Evolutionary conservation across 257 asterid genomes (phyloP), one percentile per base, ranked within the genome.

Genomic region (Ballota nigra): DNA sequence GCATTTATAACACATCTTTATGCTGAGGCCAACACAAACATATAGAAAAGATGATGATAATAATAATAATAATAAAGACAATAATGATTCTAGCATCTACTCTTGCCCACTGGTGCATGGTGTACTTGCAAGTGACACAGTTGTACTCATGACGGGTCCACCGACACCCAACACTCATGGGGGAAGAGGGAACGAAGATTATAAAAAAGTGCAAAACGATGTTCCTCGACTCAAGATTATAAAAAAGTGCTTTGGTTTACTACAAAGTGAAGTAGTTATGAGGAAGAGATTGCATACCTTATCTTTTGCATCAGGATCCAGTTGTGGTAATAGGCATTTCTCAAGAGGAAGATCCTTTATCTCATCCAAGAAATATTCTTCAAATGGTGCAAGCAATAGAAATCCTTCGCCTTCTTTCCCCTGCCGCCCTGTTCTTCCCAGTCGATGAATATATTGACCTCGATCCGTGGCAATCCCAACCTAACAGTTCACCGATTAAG

Each of bases 351-450:
- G 93, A 79, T 89, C 99, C 71, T 81, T 88, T 51, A 95, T 57
- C 40, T 85, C 96, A 69, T 89, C 96, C 71, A 95, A 58, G 82
- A 95, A 95, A 74, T 79, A 87, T 63, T 92, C 86, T 70, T 95
- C 99, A 96, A 96, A 95, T 26, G 96, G 96, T 51, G 99, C 93
- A 79, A 94, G 90, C 82, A 95, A 36, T 49, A 95, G 70, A 58
- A 88, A 66, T 64, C 96, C 95, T 82, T 86, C 87, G 29, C 98
- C 97, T 59, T 68, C 92, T 81, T 95, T 92, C 70, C 96, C 99
- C 76, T 89, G 88, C 38, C 97, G 79, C 23, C 98, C 99, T 40
- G 99, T 92, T 82, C 97, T 86, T 83, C 98, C 98, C 61, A 95
- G 88, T 68, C 97, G 88, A 75, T 87, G 95, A 41, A 92, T 92